phyloP scores from a whole-genome alignment of 2,329 filamentous ascomycete genomes.

The Metarhizium sp. region DNA sequence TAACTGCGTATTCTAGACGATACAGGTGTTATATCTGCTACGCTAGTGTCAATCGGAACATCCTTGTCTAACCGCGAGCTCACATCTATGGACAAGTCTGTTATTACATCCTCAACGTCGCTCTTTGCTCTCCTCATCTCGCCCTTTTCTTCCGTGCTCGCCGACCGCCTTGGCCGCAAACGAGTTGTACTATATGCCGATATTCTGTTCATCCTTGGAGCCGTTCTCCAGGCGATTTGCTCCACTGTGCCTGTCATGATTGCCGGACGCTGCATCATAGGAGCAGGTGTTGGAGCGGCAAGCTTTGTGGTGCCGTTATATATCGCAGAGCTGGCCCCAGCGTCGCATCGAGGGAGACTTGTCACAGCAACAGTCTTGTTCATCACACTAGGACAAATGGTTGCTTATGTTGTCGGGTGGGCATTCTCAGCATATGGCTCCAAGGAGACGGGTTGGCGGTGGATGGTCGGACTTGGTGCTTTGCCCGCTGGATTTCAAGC shows the following conservation, averaged over 20 bases:
- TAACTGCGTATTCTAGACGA: slow-evolving; percentile 37
- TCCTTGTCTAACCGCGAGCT: slow-evolving; percentile 48
- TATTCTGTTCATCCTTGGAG: slow-evolving; percentile 58
- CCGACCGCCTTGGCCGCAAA: slow-evolving; percentile 52
- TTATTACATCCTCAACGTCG: slow-evolving; percentile 61
- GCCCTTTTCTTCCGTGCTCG: slow-evolving; percentile 54
- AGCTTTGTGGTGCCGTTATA: slow-evolving; percentile 82
- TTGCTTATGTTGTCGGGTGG: slow-evolving; percentile 83
- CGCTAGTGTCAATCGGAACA: slow-evolving; percentile 52
- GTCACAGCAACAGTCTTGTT: slow-evolving; percentile 77
- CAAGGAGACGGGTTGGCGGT: slow-evolving; percentile 62
- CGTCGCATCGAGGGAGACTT: slow-evolving; percentile 64
- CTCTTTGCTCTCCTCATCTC: slow-evolving; percentile 56
- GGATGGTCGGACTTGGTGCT: slow-evolving; percentile 83
- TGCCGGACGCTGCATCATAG: slow-evolving; percentile 57
- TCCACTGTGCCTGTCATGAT: slow-evolving; percentile 55
- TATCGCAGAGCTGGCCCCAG: slow-evolving; percentile 77
- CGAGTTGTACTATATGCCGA: slow-evolving; percentile 56
- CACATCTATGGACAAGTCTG: slow-evolving; percentile 56
- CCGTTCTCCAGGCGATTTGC: slow-evolving; percentile 53
- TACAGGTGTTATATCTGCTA: slow-evolving; percentile 60
- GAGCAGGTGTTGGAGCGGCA: slow-evolving; percentile 63
- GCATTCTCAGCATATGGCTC: slow-evolving; percentile 49
- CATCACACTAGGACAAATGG: slow-evolving; percentile 79
- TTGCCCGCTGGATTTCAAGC: slow-evolving; percentile 66